Evolutionary conservation across 345 rosid species (phyloP).

Genomic region (Hibiscus tridactylites): DNA sequence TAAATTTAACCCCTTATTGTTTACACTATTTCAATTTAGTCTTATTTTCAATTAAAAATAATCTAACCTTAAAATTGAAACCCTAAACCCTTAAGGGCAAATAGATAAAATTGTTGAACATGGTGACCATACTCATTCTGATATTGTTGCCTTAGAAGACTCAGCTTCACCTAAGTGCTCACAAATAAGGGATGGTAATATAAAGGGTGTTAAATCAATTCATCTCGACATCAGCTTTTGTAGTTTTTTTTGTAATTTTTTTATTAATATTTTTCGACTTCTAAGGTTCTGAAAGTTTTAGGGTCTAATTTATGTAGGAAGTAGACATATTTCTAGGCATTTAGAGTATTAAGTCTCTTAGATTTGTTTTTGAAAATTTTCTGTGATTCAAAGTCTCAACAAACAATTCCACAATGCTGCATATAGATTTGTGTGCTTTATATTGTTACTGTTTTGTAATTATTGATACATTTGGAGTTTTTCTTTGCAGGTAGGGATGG

Average conservation of each 20-base stretch:
- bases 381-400: neutral
- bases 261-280: neutral
- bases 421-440: neutral
- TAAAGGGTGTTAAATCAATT: slow-evolving; percentile 53
- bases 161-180: slow-evolving; percentile 38
- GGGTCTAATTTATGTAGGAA: neutral
- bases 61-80: too few species aligned
- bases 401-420: neutral
- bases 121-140: slow-evolving; percentile 29
- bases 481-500: slow-evolving; percentile 58
- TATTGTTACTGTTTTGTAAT: neutral
- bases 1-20: too few species aligned
- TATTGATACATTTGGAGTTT: slow-evolving; percentile 8
- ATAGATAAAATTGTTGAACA: slow-evolving; percentile 31
- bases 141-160: slow-evolving; percentile 43
- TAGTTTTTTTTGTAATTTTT: too few species aligned
- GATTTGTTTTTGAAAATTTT: neutral
- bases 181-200: slow-evolving; percentile 23
- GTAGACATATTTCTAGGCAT: neutral
- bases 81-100: neutral
- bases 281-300: neutral
- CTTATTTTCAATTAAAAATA: too few species aligned
- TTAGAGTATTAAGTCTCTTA: neutral
- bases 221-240: slow-evolving; percentile 63
- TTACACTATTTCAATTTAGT: too few species aligned